Conservation (phyloP, 2,329 filamentous ascomycete genomes). For the Coniella vitis region DNA sequence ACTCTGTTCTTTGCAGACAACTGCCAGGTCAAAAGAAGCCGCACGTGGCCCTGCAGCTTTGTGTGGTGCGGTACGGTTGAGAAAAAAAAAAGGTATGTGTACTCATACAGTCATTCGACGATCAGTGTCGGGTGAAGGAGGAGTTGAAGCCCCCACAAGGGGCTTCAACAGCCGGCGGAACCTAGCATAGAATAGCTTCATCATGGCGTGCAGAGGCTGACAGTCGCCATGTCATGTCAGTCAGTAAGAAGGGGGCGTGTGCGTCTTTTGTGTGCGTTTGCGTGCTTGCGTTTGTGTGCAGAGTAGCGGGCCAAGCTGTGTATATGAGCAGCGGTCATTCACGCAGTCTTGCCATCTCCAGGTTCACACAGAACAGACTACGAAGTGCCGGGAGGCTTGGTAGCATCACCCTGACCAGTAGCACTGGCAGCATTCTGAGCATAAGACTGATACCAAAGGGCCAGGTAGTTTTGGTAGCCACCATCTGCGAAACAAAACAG, state of each 20-base stretch:
- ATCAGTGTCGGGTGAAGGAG: constrained; percentile 9
- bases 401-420: constrained; percentile 15
- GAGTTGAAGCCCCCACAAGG: constrained; percentile 7
- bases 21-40: constrained; percentile 1
- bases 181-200: constrained; percentile 14
- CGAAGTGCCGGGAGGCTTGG: constrained; percentile 16
- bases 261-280: background rate
- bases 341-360: constrained; percentile 6
- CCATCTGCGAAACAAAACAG: constrained; percentile 52
- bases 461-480: constrained; percentile 73
- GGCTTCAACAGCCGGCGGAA: constrained; percentile 5
- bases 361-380: constrained; percentile 9
- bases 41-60: background rate
- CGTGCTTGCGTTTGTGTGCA: background rate
- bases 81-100: background rate
- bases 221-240: constrained; percentile 15
- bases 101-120: constrained; percentile 13
- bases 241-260: constrained; percentile 2
- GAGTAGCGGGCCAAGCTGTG: constrained; percentile 10
- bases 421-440: constrained; percentile 25
- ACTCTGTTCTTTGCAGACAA: constrained; percentile 4
- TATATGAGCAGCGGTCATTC: constrained; percentile 10
- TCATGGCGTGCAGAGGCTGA: constrained; percentile 14
- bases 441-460: constrained; percentile 72
- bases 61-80: background rate